phyloP scores from a whole-genome alignment of 345 rosid species.

The Acer yangbiense region DNA sequence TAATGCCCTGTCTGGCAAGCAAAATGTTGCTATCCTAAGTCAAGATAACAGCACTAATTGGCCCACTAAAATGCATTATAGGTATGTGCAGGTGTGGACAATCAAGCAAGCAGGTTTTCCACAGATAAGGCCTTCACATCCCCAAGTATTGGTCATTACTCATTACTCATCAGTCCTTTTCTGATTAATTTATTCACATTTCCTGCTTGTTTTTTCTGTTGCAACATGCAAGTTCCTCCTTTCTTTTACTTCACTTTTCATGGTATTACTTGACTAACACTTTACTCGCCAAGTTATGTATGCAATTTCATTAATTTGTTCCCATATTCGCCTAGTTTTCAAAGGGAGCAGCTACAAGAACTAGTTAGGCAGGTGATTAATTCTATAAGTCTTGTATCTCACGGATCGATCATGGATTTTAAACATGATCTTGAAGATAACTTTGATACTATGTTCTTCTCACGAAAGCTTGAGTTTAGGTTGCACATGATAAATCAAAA shows the following conservation, averaged over 20 bases:
- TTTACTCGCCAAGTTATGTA: too few relatives aligned
- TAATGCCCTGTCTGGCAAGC: constrained; percentile 13
- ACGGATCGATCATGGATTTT: not conserved
- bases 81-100: not conserved
- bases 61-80: not conserved
- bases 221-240: not conserved
- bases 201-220: not conserved
- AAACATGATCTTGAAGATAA: not conserved
- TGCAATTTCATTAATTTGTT: too few relatives aligned
- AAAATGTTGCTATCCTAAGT: constrained; percentile 12
- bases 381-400: not conserved
- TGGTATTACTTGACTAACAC: too few relatives aligned
- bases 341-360: not conserved
- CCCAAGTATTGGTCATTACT: not conserved
- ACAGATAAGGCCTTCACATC: not conserved
- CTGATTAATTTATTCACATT: not conserved
- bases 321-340: not conserved
- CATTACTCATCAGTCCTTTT: not conserved
- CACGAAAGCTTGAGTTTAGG: not conserved
- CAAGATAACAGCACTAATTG: constrained; percentile 5
- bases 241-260: not conserved
- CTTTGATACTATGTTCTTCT: not conserved
- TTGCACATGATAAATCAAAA: not conserved
- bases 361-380: not conserved
- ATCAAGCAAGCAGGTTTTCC: too few relatives aligned